Evolutionary conservation across 2,329 filamentous ascomycete genomes (phyloP).

Genomic region (Clarireedia hainanense): DNA sequence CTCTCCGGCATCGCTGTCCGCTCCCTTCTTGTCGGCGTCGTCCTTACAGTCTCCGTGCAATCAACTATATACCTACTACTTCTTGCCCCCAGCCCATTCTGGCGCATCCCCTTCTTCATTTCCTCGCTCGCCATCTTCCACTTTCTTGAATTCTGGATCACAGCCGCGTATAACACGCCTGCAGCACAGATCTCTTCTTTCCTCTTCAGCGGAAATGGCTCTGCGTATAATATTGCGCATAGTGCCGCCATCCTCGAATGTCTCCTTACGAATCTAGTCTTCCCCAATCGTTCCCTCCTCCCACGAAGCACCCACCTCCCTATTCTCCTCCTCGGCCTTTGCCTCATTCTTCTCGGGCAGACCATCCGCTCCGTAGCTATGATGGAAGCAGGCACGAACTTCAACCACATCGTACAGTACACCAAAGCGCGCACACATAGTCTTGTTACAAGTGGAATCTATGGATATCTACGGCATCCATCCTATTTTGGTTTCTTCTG

Average conservation of each 20-base stretch:
- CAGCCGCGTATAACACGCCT: constrained; percentile 73
- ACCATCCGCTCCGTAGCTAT: constrained; percentile 73
- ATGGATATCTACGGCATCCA: constrained; percentile 70
- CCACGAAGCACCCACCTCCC: constrained; percentile 27
- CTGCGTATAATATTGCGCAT: constrained; percentile 78
- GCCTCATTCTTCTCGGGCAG: constrained; percentile 64
- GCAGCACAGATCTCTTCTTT: constrained; percentile 68
- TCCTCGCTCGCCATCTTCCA: constrained; percentile 71
- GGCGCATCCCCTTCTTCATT: constrained; percentile 61
- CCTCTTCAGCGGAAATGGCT: constrained; percentile 77
- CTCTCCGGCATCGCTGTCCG: constrained; percentile 32
- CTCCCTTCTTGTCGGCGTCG: constrained; percentile 28
- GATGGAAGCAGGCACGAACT: constrained; percentile 80
- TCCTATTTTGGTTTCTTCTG: constrained; percentile 98
- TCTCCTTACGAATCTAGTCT: constrained; percentile 48
- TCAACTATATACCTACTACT: constrained; percentile 21
- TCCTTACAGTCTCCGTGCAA: constrained; percentile 16
- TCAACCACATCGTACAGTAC: constrained; percentile 81
- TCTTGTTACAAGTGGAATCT: constrained; percentile 79
- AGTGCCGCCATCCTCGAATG: constrained; percentile 67
- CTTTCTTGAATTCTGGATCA: constrained; percentile 93
- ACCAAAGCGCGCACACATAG: constrained; percentile 60
- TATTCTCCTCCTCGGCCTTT: constrained; percentile 48
- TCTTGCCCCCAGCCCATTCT: constrained; percentile 32
- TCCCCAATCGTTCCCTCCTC: constrained; percentile 34